These are phyloP conservation scores for Epithemia pelagica DNA, from an alignment of 108 stramenopile species.

Conservation along the genomic window DNA sequence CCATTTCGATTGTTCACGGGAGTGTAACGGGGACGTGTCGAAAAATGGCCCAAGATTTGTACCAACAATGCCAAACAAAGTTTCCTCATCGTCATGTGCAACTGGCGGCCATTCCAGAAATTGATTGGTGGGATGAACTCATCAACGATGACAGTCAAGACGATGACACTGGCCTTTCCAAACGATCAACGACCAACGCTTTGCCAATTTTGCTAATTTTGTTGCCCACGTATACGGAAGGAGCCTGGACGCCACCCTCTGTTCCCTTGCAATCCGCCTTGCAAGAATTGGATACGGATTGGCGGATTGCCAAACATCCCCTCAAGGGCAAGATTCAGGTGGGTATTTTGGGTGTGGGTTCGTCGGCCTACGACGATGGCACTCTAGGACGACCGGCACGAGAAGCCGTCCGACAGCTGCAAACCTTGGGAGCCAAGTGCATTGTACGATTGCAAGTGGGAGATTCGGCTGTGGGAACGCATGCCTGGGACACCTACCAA, in stretches of 20 bases:
- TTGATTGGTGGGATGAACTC: conserved; percentile 92
- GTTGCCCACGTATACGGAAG: conserved; percentile 73
- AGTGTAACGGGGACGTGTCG: conserved; percentile 1
- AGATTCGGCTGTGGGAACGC: conserved; percentile 74
- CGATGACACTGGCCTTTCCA: neutral
- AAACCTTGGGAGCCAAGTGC: conserved; percentile 57
- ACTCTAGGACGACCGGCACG: conserved; percentile 76
- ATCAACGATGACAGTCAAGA: conserved; percentile 58
- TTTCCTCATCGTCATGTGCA: conserved; percentile 13
- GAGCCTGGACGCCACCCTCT: conserved; percentile 54
- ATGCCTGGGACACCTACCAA: conserved; percentile 32
- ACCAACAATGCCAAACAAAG: neutral
- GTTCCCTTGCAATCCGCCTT: conserved; percentile 38
- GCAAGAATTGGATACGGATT: conserved; percentile 65
- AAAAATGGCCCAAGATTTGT: neutral
- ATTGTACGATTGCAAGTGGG: conserved; percentile 44
- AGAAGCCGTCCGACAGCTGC: conserved; percentile 46
- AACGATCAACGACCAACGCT: neutral
- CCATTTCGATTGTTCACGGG: conserved; percentile 2
- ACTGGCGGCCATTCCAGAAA: conserved; percentile 39
- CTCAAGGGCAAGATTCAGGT: conserved; percentile 44
- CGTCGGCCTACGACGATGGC: conserved; percentile 69
- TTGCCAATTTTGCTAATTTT: conserved; percentile 50
- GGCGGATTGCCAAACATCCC: conserved; percentile 75
- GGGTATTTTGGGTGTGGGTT: conserved; percentile 75